phyloP scores from a whole-genome alignment of 106 monocot genomes.

The Acorus calamus region DNA sequence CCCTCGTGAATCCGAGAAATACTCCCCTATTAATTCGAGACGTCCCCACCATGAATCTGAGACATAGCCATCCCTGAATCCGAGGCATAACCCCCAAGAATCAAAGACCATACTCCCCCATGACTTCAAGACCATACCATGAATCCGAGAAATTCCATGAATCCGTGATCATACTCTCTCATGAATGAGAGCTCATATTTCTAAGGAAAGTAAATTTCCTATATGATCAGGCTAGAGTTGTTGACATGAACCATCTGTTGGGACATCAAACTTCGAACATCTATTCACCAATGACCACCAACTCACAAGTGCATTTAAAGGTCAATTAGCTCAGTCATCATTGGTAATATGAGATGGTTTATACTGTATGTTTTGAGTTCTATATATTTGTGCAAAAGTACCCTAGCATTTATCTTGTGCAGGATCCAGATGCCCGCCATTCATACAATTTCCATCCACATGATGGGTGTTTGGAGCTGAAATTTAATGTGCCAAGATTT shows the following conservation, averaged over 20 bases:
- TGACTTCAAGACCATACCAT: too few species aligned
- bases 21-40: too few species aligned
- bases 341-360: background rate
- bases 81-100: too few species aligned
- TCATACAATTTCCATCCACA: conserved; percentile 25
- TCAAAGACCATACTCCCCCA: too few species aligned
- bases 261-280: conserved; percentile 19
- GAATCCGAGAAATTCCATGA: too few species aligned
- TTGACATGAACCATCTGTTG: conserved; percentile 13
- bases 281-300: conserved; percentile 8
- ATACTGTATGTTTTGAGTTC: background rate
- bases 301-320: conserved; percentile 3
- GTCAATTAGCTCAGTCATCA: background rate
- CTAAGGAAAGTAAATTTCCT: conserved; percentile 3
- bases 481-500: conserved; percentile 20
- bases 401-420: background rate
- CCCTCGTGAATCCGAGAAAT: too few species aligned
- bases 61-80: too few species aligned
- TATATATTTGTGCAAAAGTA: background rate
- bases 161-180: too few species aligned
- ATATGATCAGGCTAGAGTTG: conserved; percentile 25
- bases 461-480: conserved; percentile 23
- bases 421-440: conserved; percentile 31
- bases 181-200: conserved; percentile 2
- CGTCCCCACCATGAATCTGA: too few species aligned